Conservation (phyloP, 106 monocot species). For the Iris macrosiphon region DNA sequence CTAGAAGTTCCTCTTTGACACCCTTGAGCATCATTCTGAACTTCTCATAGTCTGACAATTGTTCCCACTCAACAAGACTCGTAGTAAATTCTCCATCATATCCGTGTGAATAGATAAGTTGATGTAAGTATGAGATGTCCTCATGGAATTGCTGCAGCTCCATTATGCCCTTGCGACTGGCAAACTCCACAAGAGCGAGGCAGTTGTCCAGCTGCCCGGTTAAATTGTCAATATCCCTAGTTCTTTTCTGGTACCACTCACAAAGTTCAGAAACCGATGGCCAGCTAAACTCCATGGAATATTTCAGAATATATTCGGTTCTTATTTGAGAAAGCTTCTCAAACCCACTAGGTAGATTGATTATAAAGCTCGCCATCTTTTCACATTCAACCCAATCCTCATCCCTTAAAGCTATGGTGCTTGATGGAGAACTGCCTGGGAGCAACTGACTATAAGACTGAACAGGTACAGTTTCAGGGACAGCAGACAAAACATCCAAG, state of each 20-base stretch:
- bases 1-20: constrained; percentile 43
- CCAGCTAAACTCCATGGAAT: constrained; percentile 51
- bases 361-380: constrained; percentile 46
- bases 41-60: constrained; percentile 78
- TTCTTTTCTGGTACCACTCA: constrained; percentile 78
- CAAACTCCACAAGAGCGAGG: constrained; percentile 65
- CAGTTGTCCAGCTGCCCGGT: constrained; percentile 93
- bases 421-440: constrained; percentile 58
- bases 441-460: constrained; percentile 84
- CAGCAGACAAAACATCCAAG: constrained; percentile 61
- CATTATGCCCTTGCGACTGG: constrained; percentile 54
- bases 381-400: constrained; percentile 91
- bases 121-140: constrained; percentile 65
- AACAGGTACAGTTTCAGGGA: constrained; percentile 90
- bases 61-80: constrained; percentile 72
- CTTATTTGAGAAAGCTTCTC: constrained; percentile 24
- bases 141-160: constrained; percentile 67
- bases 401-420: constrained; percentile 45
- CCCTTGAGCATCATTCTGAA: constrained; percentile 76
- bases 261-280: constrained; percentile 58
- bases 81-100: constrained; percentile 47
- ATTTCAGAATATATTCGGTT: constrained; percentile 72
- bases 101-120: constrained; percentile 57
- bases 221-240: constrained; percentile 77
- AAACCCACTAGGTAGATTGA: constrained; percentile 19